Percentiles rank a stretch among this genome's conserved stretches.
Evolutionary conservation across 2,329 filamentous ascomycete genomes (phyloP).

Genomic region (Fusarium sp.): DNA sequence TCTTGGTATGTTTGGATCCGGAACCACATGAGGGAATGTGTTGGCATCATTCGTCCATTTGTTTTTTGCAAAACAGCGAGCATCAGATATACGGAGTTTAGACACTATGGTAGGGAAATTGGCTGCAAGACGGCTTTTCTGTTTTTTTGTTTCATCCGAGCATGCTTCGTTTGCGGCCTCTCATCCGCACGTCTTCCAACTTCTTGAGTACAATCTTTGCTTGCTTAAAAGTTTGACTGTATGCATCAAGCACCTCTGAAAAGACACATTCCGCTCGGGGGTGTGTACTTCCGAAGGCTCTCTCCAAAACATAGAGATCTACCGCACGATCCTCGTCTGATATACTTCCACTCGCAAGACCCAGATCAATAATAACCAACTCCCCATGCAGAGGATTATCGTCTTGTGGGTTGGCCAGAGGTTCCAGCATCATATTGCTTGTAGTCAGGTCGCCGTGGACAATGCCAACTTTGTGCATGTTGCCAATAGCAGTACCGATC

Average conservation of each 20-base stretch:
- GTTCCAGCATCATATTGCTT: slow-evolving; percentile 90
- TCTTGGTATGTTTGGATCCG: slow-evolving; percentile 25
- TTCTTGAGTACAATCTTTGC: slow-evolving; percentile 80
- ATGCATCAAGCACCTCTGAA: slow-evolving; percentile 77
- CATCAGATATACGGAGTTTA: slow-evolving; percentile 50
- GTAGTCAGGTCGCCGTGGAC: slow-evolving; percentile 97
- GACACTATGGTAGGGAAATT: slow-evolving; percentile 44
- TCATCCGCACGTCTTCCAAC: slow-evolving; percentile 91
- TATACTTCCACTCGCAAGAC: slow-evolving; percentile 82
- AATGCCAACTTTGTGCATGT: slow-evolving; percentile 84
- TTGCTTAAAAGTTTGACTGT: slow-evolving; percentile 80
- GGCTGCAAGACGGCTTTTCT: slow-evolving; percentile 42
- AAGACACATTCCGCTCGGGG: slow-evolving; percentile 85
- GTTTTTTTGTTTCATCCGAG: slow-evolving; percentile 70
- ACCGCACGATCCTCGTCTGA: slow-evolving; percentile 95
- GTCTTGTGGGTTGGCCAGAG: slow-evolving; percentile 40
- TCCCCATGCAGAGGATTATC: slow-evolving; percentile 69
- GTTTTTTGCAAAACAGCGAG: slow-evolving; percentile 50
- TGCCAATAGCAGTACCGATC: slow-evolving; percentile 78
- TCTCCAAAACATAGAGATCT: slow-evolving; percentile 93
- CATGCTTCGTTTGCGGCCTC: slow-evolving; percentile 97
- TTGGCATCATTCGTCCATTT: slow-evolving; percentile 39
- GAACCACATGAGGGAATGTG: slow-evolving; percentile 29
- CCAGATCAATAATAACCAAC: slow-evolving; percentile 93
- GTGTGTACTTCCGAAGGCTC: slow-evolving; percentile 95